Evolutionary conservation across 2,329 filamentous ascomycete species (phyloP), one percentile per base, ranked within the genome.

Genomic region (Capronia coronata): DNA sequence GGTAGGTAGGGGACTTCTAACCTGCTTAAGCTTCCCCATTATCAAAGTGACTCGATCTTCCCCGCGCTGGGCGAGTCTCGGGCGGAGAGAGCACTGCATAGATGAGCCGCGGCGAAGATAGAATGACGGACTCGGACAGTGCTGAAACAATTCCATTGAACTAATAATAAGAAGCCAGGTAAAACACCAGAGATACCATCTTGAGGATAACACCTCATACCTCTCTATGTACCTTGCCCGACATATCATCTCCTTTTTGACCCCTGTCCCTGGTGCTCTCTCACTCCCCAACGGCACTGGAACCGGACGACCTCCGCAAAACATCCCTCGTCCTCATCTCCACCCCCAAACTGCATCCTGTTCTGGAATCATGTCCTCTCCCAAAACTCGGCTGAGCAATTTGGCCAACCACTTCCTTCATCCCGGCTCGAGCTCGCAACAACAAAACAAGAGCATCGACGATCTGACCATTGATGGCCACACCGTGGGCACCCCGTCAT

Each of bases 381-480:
- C 83, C 46, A 70, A 74, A 19, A 79, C 78, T 35, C 80, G 83
- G 53, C 74, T 87, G 48, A 71, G 72, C 49, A 77, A 72, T 54
- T 74, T 86, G 51, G 67, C 64, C 40, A 57, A 63, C n/a, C 69
- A 72, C 38, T 60, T 72, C 49, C 48, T 62, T 21, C 63, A 69
- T 27, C 63, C 67, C 37, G 59, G 62, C 44, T 57, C 61, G 16
- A 58, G 54, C 30, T 41, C 38, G 19, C 48, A 27, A 27, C 48
- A 27, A 27, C 25, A 58, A 13, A 39, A 51, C 21, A 50, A 54
- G 23, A 55, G 52, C 18, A 59, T 61, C 43, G 61, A 61, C 34
- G 54, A 66, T 47, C 64, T 65, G 41, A 67, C 63, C 44, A 65
- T 68, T 48, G 71, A 68, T 44, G 59, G 70, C 57, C 65, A 71